Evolutionary conservation across 805 yeast species (phyloP).

Genomic region (Lipomyces lipofer): DNA sequence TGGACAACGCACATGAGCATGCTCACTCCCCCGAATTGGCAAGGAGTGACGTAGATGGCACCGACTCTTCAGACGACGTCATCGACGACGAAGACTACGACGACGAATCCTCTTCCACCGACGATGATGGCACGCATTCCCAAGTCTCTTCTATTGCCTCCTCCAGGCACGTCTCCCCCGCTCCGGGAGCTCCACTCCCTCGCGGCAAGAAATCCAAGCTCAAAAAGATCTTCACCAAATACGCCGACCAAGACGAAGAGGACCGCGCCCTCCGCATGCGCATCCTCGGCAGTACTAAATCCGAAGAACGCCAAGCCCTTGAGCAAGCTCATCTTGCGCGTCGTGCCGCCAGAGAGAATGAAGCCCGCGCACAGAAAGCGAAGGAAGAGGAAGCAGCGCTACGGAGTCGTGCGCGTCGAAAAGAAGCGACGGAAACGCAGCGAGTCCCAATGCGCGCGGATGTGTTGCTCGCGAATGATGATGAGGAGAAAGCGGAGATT

Average conservation of each 20-base stretch:
- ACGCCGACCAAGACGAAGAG: conserved; percentile 89
- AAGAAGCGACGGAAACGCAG: conserved; percentile 27
- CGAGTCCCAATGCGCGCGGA: conserved; percentile 26
- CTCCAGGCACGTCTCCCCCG: background rate
- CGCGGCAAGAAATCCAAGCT: conserved; percentile 85
- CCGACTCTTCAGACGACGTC: conserved; percentile 13
- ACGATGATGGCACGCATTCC: conserved; percentile 7
- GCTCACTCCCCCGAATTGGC: background rate
- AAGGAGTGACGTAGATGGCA: background rate
- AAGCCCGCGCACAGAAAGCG: conserved; percentile 17
- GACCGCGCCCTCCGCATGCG: conserved; percentile 75
- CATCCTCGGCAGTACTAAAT: conserved; percentile 77
- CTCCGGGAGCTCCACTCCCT: conserved; percentile 38
- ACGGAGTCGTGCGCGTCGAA: conserved; percentile 39
- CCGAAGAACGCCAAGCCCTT: conserved; percentile 9
- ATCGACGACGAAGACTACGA: conserved; percentile 12
- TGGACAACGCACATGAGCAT: background rate
- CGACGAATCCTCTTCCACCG: conserved; percentile 9
- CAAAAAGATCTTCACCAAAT: conserved; percentile 79
- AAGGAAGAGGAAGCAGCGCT: conserved; percentile 38
- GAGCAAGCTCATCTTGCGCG: conserved; percentile 35
- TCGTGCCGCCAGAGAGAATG: conserved; percentile 21
- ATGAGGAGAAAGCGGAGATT: conserved; percentile 40
- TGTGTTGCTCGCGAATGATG: conserved; percentile 28
- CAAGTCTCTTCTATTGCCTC: background rate